These are phyloP conservation scores for Geranomyces variabilis DNA, from an alignment of 192 early-diverging fungal genomes.

Conservation along the genomic window DNA sequence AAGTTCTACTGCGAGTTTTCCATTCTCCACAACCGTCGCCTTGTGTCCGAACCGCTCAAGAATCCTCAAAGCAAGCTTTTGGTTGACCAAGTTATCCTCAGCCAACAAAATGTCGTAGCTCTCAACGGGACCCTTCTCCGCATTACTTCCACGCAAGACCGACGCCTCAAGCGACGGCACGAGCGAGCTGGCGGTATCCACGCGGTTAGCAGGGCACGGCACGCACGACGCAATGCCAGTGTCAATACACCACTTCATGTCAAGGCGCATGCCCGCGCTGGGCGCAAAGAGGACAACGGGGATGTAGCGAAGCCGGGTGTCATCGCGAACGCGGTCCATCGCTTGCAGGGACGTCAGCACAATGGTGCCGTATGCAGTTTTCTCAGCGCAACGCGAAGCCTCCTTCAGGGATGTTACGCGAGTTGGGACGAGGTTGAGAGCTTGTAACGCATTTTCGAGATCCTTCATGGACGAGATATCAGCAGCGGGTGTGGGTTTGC, in stretches of 20 bases:
- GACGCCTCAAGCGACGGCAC: constrained; percentile 73
- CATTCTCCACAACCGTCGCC: constrained; percentile 77
- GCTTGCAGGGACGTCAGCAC: constrained; percentile 25
- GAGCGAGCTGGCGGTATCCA: constrained; percentile 71
- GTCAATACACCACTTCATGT: constrained; percentile 64
- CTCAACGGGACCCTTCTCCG: constrained; percentile 43
- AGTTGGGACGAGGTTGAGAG: constrained; percentile 10
- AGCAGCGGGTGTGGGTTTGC: neutral
- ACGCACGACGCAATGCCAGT: constrained; percentile 67
- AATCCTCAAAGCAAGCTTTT: constrained; percentile 54
- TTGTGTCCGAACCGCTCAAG: constrained; percentile 65
- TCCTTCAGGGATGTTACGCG: constrained; percentile 6
- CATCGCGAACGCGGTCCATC: constrained; percentile 28
- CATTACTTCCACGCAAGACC: constrained; percentile 55
- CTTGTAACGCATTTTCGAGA: constrained; percentile 6
- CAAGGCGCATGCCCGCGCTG: constrained; percentile 53
- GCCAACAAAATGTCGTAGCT: constrained; percentile 70
- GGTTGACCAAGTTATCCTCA: constrained; percentile 87
- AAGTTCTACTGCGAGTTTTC: constrained; percentile 75
- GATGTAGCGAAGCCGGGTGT: constrained; percentile 61
- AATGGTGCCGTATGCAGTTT: constrained; percentile 28
- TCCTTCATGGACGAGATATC: neutral
- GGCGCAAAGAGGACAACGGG: constrained; percentile 75
- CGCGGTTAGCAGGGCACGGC: constrained; percentile 62
- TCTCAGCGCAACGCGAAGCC: constrained; percentile 19